A percentile compares a stretch with the other conserved stretches of the same genome.
Conservation (phyloP, 768 basidiomycete species). For the Hygrophoropsis aurantiaca region DNA sequence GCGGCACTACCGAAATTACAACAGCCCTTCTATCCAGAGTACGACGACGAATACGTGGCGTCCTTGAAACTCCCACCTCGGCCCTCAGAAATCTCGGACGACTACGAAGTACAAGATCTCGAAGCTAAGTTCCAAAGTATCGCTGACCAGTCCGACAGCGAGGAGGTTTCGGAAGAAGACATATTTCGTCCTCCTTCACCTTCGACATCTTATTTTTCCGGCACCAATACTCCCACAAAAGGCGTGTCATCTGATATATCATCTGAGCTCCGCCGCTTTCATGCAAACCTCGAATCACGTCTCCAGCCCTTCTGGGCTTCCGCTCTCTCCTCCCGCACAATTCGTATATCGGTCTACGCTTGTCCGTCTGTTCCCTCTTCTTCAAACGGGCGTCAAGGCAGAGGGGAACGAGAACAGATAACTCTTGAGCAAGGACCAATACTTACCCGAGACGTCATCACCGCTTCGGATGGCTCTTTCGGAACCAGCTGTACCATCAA, state of each 20-base stretch:
- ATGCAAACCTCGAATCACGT: conserved; percentile 75
- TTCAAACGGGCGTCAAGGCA: conserved; percentile 10
- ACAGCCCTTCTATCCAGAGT: conserved; percentile 22
- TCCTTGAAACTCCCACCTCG: conserved; percentile 52
- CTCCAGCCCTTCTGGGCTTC: conserved; percentile 82
- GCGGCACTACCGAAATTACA: conserved; percentile 68
- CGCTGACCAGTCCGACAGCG: conserved; percentile 12
- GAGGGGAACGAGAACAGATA: conserved; percentile 13
- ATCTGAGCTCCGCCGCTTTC: conserved; percentile 50
- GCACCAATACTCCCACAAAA: conserved; percentile 13
- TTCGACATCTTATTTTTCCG: conserved; percentile 16
- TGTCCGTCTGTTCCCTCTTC: conserved; percentile 28
- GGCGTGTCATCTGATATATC: conserved; percentile 7
- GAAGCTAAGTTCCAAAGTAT: conserved; percentile 49
- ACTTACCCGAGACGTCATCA: conserved; percentile 48
- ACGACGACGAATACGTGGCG: conserved; percentile 41
- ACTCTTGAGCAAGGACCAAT: conserved; percentile 44
- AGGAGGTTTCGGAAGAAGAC: neutral
- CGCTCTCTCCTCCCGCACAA: conserved; percentile 58
- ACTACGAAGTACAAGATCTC: conserved; percentile 54
- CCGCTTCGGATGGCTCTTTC: conserved; percentile 74
- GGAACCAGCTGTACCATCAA: conserved; percentile 56
- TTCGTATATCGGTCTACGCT: conserved; percentile 64
- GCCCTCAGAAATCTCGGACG: conserved; percentile 60
- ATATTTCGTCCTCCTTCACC: conserved; percentile 13